Percentiles rank a stretch among this genome's conserved stretches.
phyloP scores from a whole-genome alignment of 73 alveolate genomes.

The Breviolum minutum region DNA sequence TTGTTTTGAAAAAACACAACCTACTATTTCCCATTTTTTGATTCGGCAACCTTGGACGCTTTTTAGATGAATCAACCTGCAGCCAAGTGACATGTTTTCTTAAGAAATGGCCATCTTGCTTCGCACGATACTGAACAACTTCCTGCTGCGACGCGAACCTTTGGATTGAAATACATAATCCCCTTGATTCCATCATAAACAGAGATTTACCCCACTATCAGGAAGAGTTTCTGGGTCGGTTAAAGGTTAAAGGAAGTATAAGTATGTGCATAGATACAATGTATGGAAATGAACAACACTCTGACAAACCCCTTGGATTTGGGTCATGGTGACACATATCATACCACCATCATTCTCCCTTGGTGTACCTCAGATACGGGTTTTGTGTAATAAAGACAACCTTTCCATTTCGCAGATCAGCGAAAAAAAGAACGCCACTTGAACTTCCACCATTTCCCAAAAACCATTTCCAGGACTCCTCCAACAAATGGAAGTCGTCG shows the following conservation, averaged over 20 bases:
- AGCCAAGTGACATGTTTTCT: conserved; percentile 49
- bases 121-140: conserved; percentile 77
- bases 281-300: background rate
- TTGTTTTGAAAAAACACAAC: too few species aligned
- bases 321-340: background rate
- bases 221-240: too few species aligned
- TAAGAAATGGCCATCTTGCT: conserved; percentile 70
- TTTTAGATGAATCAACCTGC: too few species aligned
- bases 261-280: background rate
- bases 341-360: background rate
- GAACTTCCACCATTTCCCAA: background rate
- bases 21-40: too few species aligned
- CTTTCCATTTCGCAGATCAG: background rate
- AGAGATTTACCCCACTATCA: background rate
- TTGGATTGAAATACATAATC: background rate
- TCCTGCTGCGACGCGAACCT: background rate
- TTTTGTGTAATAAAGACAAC: background rate
- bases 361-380: background rate
- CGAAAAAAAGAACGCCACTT: background rate
- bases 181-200: background rate
- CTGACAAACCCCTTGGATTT: background rate
- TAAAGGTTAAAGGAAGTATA: background rate
- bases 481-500: conserved; percentile 80
- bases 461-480: background rate
- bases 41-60: too few species aligned